Percentiles rank a stretch among this genome's conserved stretches.
These are phyloP conservation scores for Mikania micrantha DNA, from an alignment of 129 eudicot species.

Conservation along the genomic window DNA sequence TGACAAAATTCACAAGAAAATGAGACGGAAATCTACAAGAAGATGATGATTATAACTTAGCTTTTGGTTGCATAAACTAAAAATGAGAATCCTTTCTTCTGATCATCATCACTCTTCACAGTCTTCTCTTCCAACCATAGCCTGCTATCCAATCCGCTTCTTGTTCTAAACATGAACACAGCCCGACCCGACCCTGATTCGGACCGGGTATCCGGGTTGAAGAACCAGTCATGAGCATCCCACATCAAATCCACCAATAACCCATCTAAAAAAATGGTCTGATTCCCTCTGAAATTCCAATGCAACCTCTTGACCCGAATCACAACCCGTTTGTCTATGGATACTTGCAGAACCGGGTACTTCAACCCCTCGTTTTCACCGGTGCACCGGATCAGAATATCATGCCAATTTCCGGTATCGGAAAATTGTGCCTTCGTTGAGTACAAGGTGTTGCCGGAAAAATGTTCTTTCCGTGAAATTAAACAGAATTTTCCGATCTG, in stretches of 20 bases:
- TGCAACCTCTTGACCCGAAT: constrained; percentile 75
- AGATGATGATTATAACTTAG: constrained; percentile 13
- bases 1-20: constrained; percentile 22
- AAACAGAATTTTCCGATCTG: constrained; percentile 41
- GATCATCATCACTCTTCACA: constrained; percentile 40
- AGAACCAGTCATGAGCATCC: constrained; percentile 98
- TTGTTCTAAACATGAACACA: constrained; percentile 78
- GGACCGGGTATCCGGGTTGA: constrained; percentile 38
- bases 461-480: constrained; percentile 64
- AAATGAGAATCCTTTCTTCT: constrained; percentile 57
- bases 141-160: constrained; percentile 85
- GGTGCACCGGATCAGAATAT: constrained; percentile 62
- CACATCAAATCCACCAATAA: constrained; percentile 87
- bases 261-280: constrained; percentile 83
- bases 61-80: constrained; percentile 72
- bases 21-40: constrained; percentile 15
- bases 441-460: constrained; percentile 67
- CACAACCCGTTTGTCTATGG: constrained; percentile 77
- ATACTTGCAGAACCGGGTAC: constrained; percentile 62
- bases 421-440: constrained; percentile 67
- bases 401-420: constrained; percentile 58
- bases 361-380: constrained; percentile 72
- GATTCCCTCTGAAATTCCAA: constrained; percentile 97
- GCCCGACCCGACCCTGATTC: constrained; percentile 51
- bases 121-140: constrained; percentile 79